phyloP scores from a whole-genome alignment of 352 stramenopile species.

The Phytophthora uliginosa region DNA sequence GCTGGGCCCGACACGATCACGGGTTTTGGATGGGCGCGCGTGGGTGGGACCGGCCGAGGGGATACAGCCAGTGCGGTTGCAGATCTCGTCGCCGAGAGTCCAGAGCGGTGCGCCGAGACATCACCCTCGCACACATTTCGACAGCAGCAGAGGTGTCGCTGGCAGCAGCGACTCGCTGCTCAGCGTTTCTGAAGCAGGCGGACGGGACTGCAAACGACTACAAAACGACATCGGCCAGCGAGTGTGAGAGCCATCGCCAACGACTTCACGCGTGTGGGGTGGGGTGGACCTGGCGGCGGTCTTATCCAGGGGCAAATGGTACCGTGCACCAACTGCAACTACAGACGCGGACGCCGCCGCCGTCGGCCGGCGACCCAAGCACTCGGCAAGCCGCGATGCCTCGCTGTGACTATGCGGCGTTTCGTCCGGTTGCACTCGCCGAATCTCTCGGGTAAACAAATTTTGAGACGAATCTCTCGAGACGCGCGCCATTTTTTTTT shows the following conservation, averaged over 20 bases:
- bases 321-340: neutral
- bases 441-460: slow-evolving; percentile 30
- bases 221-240: neutral
- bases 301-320: slow-evolving; percentile 1
- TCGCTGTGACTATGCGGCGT: neutral
- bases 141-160: neutral
- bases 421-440: slow-evolving; percentile 23
- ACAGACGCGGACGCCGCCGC: neutral
- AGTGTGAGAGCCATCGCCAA: neutral
- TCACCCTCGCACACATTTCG: slow-evolving; percentile 2
- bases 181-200: slow-evolving; percentile 2
- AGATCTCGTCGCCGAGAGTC: neutral
- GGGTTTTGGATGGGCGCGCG: slow-evolving; percentile 20
- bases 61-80: slow-evolving; percentile 21
- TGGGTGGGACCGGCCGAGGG: slow-evolving; percentile 21
- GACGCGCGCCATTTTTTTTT: slow-evolving; percentile 11
- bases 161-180: too few relatives aligned
- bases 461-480: slow-evolving; percentile 23
- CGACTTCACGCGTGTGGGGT: neutral
- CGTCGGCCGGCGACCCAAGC: neutral
- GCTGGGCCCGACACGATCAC: slow-evolving; percentile 3
- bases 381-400: neutral
- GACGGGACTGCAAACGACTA: neutral
- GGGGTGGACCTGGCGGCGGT: neutral
- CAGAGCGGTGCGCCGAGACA: slow-evolving; percentile 12